Base-by-base conservation (phyloP, 345 rosid species). In the Populus alba region DNA sequence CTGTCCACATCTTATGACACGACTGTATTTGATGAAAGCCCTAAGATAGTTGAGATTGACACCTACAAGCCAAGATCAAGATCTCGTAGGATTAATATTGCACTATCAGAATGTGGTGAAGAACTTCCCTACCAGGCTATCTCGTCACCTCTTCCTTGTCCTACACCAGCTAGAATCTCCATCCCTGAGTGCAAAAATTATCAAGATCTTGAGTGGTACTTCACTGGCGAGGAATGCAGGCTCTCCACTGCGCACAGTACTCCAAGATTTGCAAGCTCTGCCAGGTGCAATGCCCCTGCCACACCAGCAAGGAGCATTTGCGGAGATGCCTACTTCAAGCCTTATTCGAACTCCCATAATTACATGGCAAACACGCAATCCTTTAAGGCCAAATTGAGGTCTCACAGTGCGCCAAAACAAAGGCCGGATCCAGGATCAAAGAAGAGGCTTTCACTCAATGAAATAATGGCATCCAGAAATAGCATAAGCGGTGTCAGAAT, bases 321-420 rank as follows among this genome's bases (percentile, higher is more conserved):
- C 31, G 90, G 87, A 29, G 94, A 92, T 55, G 78, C 81, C 82
- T 87, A 78, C 67, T 89, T 85, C 62, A 77, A 91, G 79, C 90
- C 84, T 25, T 80, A 76, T 68, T 81, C 80, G 38, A 86, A 84
- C 81, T 83, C 68, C 84, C 99, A 95, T 0, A 94, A 86, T 68
- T 96, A 94, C 74, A 94, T 96, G 98, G 92, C 97, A 0, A 91
- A 84, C 75, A 96, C 99, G 17, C 84, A 91, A 72, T 92, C 97
- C 7, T 96, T 88, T 78, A 86, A 81, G 76, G 97, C 97, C 0
- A 94, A 94, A 70, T 83, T 87, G 83, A 87, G 98, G 86, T 92
- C 97, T 2, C 89, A 87, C 57, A 94, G 97, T 73, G 98, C 97
- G 11, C 98, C 99, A 8, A 89, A 88, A 81, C 99, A 96, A 68